Conservation (phyloP, 1,284 basidiomycete genomes). For the Tylopilus sp. region DNA sequence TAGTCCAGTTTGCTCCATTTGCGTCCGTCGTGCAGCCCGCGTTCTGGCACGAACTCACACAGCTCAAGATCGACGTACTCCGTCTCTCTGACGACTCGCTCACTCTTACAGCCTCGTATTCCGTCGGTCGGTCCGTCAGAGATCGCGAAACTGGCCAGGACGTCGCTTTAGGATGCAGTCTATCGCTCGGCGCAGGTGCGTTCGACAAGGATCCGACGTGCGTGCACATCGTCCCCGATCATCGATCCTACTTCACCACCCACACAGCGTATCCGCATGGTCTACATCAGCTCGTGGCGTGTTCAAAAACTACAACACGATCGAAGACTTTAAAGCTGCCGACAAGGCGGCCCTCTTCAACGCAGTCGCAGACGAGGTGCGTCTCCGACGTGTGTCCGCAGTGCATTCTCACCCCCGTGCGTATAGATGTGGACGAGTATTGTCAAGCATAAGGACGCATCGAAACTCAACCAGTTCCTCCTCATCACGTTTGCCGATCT, state of each 20-base stretch:
- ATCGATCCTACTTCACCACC: constrained; percentile 11
- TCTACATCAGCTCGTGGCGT: constrained; percentile 51
- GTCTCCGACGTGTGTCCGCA: constrained; percentile 10
- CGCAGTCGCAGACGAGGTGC: constrained; percentile 56
- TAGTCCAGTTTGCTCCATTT: constrained; percentile 86
- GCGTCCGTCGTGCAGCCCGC: constrained; percentile 82
- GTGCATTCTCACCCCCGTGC: not conserved
- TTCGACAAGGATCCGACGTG: constrained; percentile 44
- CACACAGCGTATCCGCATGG: constrained; percentile 38
- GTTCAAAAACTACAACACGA: constrained; percentile 93
- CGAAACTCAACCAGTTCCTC: constrained; percentile 71
- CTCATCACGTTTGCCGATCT: constrained; percentile 93
- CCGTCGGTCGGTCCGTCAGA: constrained; percentile 63
- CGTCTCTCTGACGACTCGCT: constrained; percentile 75
- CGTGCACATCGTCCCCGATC: constrained; percentile 27
- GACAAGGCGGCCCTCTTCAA: constrained; percentile 87
- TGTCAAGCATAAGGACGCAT: constrained; percentile 44
- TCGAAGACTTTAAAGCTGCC: constrained; percentile 89
- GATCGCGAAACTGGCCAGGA: constrained; percentile 71
- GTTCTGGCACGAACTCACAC: constrained; percentile 90
- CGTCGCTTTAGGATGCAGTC: constrained; percentile 56
- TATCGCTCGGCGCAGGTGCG: constrained; percentile 56
- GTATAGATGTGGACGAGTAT: constrained; percentile 66
- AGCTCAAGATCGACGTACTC: constrained; percentile 87
- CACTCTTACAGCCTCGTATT: constrained; percentile 63